Percentiles rank a stretch among this genome's conserved stretches.
Conservation (phyloP, 177 flowering plant genomes). For the Vitis hybrid region DNA sequence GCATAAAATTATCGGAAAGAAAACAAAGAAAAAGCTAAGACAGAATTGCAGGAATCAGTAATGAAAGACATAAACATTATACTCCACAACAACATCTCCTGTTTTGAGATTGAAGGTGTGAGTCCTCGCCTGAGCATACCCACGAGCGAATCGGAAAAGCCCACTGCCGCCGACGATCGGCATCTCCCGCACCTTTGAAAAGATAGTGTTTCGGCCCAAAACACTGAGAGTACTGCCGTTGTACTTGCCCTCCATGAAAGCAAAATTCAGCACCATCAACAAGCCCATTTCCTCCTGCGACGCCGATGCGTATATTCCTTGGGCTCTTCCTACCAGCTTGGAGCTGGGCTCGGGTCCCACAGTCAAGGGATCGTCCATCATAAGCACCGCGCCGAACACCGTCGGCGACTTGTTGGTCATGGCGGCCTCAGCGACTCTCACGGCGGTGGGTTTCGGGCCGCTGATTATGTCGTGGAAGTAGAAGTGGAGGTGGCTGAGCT, state of each 20-base stretch:
- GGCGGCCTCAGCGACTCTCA: slow-evolving; percentile 25
- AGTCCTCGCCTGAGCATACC: slow-evolving; percentile 37
- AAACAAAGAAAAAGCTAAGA: no score
- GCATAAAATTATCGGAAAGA: no score
- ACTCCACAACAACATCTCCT: slow-evolving; percentile 32
- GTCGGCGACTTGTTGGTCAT: slow-evolving; percentile 17
- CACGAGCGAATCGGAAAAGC: slow-evolving; percentile 44
- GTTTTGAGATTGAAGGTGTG: slow-evolving; percentile 12
- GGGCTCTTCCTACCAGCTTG: slow-evolving; percentile 34
- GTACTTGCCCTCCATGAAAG: slow-evolving; percentile 36
- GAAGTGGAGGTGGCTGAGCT: slow-evolving; percentile 38
- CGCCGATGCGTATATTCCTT: slow-evolving; percentile 35
- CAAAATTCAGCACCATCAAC: slow-evolving; percentile 30
- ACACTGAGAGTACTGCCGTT: slow-evolving; percentile 43
- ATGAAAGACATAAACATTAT: slow-evolving; percentile 36
- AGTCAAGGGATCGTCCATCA: slow-evolving; percentile 38
- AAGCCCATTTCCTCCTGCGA: slow-evolving; percentile 14
- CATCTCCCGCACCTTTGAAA: slow-evolving; percentile 34
- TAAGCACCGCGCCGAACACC: slow-evolving; percentile 20
- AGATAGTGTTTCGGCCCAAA: slow-evolving; percentile 30
- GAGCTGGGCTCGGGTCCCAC: slow-evolving; percentile 26
- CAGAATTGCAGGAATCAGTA: slow-evolving; percentile 8
- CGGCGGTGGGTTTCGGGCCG: slow-evolving; percentile 31
- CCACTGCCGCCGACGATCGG: slow-evolving; percentile 50
- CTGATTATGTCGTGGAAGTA: slow-evolving; percentile 40